These are phyloP conservation scores for Talaromyces sp. DNA, from an alignment of 2,329 filamentous ascomycete species.

Conservation along the genomic window DNA sequence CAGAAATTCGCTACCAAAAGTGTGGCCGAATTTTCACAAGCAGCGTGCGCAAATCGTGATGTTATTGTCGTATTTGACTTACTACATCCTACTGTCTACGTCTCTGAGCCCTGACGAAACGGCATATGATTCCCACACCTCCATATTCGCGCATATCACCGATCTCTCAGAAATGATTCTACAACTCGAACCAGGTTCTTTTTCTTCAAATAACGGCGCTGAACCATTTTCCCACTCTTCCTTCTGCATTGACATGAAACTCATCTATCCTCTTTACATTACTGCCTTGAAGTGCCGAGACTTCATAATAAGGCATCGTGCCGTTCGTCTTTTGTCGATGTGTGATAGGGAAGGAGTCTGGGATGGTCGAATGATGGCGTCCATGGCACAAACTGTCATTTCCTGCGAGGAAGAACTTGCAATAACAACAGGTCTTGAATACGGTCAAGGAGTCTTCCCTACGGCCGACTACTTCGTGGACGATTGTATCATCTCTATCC, in stretches of 20 bases:
- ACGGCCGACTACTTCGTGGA: background rate
- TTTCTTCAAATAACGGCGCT: too few species aligned
- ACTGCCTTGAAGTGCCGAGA: constrained; percentile 4
- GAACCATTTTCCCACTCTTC: too few species aligned
- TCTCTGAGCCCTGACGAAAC: background rate
- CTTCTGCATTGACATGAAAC: constrained; percentile 5
- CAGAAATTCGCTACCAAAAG: background rate
- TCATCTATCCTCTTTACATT: constrained; percentile 1
- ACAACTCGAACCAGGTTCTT: background rate
- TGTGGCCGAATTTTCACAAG: background rate
- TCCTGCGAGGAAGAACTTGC: background rate
- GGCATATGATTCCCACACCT: background rate
- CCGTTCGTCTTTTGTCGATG: background rate
- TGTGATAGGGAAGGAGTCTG: constrained; percentile 3
- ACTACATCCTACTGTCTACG: background rate
- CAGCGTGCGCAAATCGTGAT: background rate
- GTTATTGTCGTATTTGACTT: background rate
- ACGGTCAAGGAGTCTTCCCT: background rate
- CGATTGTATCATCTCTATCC: background rate
- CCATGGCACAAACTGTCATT: background rate
- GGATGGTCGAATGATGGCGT: constrained; percentile 7
- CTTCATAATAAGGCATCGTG: background rate
- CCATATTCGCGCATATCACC: background rate
- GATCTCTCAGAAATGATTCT: background rate
- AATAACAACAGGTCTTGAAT: background rate